Conservation (phyloP, 2,329 filamentous ascomycete species). For the Sclerotinia subarctica region DNA sequence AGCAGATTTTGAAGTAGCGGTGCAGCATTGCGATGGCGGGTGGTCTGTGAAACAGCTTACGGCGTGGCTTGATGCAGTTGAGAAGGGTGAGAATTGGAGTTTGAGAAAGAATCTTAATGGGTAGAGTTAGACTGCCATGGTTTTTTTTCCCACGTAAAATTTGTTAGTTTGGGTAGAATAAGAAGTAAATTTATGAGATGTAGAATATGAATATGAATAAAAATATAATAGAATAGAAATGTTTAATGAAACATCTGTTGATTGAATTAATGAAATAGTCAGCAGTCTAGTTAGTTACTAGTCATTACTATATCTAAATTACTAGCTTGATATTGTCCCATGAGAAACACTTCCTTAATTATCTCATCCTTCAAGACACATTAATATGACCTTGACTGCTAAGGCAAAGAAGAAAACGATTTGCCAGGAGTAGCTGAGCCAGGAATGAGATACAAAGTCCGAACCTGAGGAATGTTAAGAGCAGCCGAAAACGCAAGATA, state of each 20-base stretch:
- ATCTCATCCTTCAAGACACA: conserved; percentile 24
- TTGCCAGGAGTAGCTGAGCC: conserved; percentile 12
- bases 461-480: background rate
- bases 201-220: too few species aligned
- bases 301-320: too few species aligned
- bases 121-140: background rate
- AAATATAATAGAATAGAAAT: too few species aligned
- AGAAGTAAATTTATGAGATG: too few species aligned
- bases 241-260: too few species aligned
- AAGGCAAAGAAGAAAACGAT: conserved; percentile 21
- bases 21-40: conserved; percentile 25
- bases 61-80: conserved; percentile 20
- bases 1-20: conserved; percentile 37
- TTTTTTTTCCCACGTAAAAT: too few species aligned
- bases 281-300: too few species aligned
- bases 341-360: conserved; percentile 21
- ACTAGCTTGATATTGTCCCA: background rate
- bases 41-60: conserved; percentile 8
- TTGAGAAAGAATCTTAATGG: conserved; percentile 20
- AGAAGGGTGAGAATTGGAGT: conserved; percentile 17
- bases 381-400: conserved; percentile 19
- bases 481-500: background rate
- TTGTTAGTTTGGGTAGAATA: too few species aligned
- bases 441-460: background rate
- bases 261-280: too few species aligned